Conservation (phyloP, 2,329 filamentous ascomycete genomes). For the Gremmenia infestans region DNA sequence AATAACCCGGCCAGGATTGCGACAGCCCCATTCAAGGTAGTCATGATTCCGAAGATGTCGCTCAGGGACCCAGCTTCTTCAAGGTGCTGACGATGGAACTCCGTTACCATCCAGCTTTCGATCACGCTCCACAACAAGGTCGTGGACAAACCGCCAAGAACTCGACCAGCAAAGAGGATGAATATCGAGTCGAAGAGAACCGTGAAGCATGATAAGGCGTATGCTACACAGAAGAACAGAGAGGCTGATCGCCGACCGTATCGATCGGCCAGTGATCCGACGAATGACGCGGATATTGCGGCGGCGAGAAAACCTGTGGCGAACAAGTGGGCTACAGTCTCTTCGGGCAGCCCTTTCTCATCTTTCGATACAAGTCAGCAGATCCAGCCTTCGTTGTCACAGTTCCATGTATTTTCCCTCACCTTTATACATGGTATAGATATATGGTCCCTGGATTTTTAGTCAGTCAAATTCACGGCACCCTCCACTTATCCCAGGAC, state of each 20-base stretch:
- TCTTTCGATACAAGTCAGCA: conserved; percentile 7
- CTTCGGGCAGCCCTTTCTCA: conserved; percentile 19
- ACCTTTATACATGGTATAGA: conserved; percentile 27
- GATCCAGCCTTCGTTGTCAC: too few relatives aligned
- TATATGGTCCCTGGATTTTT: conserved; percentile 17
- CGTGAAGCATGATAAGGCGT: conserved; percentile 46
- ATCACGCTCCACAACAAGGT: conserved; percentile 55
- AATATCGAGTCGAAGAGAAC: conserved; percentile 40
- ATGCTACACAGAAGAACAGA: conserved; percentile 46
- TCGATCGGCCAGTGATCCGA: conserved; percentile 19
- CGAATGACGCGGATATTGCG: conserved; percentile 20
- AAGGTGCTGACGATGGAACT: conserved; percentile 43
- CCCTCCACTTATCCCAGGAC: background rate
- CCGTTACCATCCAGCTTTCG: conserved; percentile 57
- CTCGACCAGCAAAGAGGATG: conserved; percentile 46
- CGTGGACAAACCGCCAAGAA: conserved; percentile 50
- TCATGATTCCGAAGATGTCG: conserved; percentile 46
- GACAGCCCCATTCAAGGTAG: conserved; percentile 46
- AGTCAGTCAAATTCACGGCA: background rate
- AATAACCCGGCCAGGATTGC: conserved; percentile 48
- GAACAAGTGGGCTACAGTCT: conserved; percentile 21
- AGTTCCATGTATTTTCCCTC: background rate
- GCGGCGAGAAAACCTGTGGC: conserved; percentile 22
- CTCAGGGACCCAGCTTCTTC: conserved; percentile 40
- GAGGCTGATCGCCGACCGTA: conserved; percentile 42